phyloP scores from a whole-genome alignment of 2,329 filamentous ascomycete species.

The Colletotrichum caudatum region DNA sequence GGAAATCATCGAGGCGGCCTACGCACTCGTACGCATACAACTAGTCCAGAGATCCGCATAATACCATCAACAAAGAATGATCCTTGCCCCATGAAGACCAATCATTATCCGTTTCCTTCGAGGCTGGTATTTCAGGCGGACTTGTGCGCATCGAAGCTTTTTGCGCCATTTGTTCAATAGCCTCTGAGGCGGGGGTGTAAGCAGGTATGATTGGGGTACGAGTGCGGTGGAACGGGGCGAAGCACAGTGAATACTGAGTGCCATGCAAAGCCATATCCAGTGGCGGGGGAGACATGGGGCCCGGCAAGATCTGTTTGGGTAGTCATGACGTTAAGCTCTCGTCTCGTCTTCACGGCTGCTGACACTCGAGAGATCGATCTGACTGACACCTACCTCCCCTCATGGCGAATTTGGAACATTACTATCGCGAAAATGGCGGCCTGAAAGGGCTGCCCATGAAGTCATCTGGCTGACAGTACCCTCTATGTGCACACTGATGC shows the following conservation, averaged over 20 bases:
- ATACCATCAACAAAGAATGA: neutral
- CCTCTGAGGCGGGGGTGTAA: neutral
- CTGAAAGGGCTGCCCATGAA: neutral
- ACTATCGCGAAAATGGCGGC: neutral
- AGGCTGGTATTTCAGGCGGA: too few species aligned
- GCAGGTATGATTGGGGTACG: neutral
- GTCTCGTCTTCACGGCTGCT: neutral
- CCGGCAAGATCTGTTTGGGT: neutral
- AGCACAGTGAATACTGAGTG: neutral
- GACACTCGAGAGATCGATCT: neutral
- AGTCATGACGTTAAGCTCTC: neutral
- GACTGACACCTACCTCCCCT: neutral
- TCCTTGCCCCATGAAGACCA: neutral
- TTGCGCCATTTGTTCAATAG: neutral
- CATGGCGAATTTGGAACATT: neutral
- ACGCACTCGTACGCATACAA: neutral
- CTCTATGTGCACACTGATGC: neutral
- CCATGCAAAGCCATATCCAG: neutral
- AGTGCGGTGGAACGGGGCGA: neutral
- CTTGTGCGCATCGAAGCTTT: neutral
- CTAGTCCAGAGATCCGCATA: neutral
- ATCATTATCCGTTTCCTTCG: neutral
- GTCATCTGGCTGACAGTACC: slow-evolving; percentile 1
- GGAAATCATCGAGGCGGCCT: neutral
- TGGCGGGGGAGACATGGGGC: neutral